Percentiles rank a stretch among this genome's conserved stretches.
Evolutionary conservation across 352 stramenopile species (phyloP).

Genomic region (Globisporangium viniferum): DNA sequence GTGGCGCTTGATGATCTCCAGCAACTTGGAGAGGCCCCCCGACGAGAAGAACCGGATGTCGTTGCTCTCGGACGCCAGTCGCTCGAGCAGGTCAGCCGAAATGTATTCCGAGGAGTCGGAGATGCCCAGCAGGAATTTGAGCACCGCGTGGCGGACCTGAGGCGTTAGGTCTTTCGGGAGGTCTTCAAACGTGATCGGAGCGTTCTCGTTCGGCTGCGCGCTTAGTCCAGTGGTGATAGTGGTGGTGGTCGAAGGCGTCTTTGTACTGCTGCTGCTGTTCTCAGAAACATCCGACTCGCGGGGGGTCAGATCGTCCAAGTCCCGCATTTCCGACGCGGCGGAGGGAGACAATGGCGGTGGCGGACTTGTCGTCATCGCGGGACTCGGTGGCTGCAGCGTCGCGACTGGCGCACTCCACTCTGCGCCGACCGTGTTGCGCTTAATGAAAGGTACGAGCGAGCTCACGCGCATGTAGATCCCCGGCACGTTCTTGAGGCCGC

Average conservation of each 20-base stretch:
- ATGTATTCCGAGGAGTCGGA: not conserved
- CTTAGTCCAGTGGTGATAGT: not conserved
- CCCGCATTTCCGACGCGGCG: not conserved
- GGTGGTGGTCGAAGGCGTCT: not conserved
- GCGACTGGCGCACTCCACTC: not conserved
- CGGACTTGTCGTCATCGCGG: not conserved
- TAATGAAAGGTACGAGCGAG: constrained; percentile 24
- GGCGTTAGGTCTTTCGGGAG: constrained; percentile 1
- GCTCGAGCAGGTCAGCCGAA: constrained; percentile 1
- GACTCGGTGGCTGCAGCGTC: not conserved
- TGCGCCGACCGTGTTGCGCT: constrained; percentile 20
- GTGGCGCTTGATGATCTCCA: constrained; percentile 12
- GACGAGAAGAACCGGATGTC: constrained; percentile 13
- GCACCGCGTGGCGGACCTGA: constrained; percentile 6
- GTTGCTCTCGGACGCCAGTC: constrained; percentile 1
- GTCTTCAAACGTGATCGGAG: not conserved
- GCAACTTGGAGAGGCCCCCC: not conserved
- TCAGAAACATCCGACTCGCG: not conserved
- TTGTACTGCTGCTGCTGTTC: not conserved
- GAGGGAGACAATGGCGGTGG: not conserved
- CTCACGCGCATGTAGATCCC: constrained; percentile 39
- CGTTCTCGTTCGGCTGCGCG: not conserved
- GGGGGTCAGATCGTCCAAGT: not conserved
- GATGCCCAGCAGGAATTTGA: constrained; percentile 6
- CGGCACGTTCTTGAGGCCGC: constrained; percentile 27